Evolutionary conservation across 169 alveolate genomes (phyloP).

Genomic region (Eimeria sp.): DNA sequence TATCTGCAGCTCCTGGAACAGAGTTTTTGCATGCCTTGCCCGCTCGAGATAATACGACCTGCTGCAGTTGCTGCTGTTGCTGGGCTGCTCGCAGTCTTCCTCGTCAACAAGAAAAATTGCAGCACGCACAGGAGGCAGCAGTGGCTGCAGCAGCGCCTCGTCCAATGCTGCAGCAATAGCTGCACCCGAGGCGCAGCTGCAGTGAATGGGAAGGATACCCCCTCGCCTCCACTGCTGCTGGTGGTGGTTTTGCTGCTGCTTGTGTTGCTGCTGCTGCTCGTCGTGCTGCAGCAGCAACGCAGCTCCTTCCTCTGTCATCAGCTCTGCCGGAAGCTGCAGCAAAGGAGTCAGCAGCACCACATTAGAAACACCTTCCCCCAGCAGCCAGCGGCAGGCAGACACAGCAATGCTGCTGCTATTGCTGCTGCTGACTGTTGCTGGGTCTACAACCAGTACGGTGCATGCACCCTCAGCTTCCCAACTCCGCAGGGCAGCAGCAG

Average conservation of each 20-base stretch:
- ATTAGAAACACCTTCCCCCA: constrained; percentile 17
- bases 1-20: constrained; percentile 42
- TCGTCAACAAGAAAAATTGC: constrained; percentile 24
- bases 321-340: constrained; percentile 39
- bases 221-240: neutral
- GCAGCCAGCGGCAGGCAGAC: constrained; percentile 44
- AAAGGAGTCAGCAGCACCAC: constrained; percentile 46
- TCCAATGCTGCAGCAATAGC: constrained; percentile 35
- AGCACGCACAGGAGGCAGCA: constrained; percentile 26
- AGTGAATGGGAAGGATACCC: constrained; percentile 8
- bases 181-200: constrained; percentile 15
- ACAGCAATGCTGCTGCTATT: constrained; percentile 49
- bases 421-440: constrained; percentile 25
- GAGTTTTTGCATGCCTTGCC: constrained; percentile 6
- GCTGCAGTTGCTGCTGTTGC: constrained; percentile 25
- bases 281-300: constrained; percentile 40
- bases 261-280: neutral
- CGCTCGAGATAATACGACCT: neutral
- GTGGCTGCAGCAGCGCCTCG: constrained; percentile 16
- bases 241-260: neutral
- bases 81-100: constrained; percentile 21
- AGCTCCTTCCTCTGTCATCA: neutral
- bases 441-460: constrained; percentile 31
- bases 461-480: constrained; percentile 47
- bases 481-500: constrained; percentile 29